Evolutionary conservation across 805 yeast genomes (phyloP).

Genomic region (Wilhelminamyces savonicus): DNA sequence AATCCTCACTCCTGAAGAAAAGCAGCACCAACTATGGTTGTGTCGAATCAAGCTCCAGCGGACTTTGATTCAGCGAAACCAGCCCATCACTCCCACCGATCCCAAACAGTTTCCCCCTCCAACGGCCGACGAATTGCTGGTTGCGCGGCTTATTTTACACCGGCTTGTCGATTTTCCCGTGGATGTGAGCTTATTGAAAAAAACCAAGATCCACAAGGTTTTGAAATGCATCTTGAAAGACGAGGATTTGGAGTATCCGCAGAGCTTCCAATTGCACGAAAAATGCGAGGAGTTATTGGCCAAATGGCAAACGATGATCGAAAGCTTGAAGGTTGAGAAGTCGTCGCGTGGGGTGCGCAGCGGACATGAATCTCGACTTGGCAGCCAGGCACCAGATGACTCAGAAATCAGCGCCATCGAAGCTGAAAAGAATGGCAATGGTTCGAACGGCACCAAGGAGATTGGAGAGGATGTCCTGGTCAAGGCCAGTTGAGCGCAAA

Average conservation of each 20-base stretch:
- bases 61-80: conserved; percentile 41
- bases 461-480: conserved; percentile 4
- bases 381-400: conserved; percentile 7
- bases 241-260: conserved; percentile 33
- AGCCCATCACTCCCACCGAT: conserved; percentile 32
- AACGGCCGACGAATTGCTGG: conserved; percentile 37
- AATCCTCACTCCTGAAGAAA: conserved; percentile 29
- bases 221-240: conserved; percentile 41
- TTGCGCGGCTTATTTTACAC: conserved; percentile 33
- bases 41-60: conserved; percentile 45
- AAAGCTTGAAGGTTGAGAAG: conserved; percentile 29
- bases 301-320: conserved; percentile 36
- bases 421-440: conserved; percentile 4
- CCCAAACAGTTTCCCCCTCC: conserved; percentile 31
- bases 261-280: conserved; percentile 41
- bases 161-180: conserved; percentile 40
- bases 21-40: conserved; percentile 39
- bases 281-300: conserved; percentile 34
- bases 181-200: conserved; percentile 30
- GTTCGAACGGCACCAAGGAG: conserved; percentile 1
- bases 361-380: neutral
- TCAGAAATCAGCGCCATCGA: conserved; percentile 8
- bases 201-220: conserved; percentile 48
- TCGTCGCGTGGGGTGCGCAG: too few relatives aligned
- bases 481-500: conserved; percentile 4